Evolutionary conservation across 1,139 yeast genomes (phyloP).

Genomic region (Nakaseomyces bracarensis): DNA sequence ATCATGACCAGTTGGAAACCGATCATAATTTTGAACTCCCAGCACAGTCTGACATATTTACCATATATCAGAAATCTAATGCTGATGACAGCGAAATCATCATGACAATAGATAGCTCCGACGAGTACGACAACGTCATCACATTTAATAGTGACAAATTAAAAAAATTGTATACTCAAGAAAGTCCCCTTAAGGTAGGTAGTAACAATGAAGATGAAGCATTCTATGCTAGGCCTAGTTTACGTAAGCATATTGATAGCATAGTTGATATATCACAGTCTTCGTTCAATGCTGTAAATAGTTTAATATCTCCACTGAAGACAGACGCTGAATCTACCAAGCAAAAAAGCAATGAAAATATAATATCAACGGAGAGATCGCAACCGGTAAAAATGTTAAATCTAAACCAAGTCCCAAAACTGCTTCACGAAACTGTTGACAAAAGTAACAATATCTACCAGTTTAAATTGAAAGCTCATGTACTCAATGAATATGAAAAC

Average conservation of each 20-base stretch:
- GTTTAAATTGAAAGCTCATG: not conserved
- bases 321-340: not conserved
- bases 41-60: not conserved
- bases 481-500: not conserved
- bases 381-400: not conserved
- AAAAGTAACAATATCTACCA: not conserved
- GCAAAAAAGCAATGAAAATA: not conserved
- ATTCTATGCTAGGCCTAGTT: not conserved
- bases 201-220: not conserved
- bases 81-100: not conserved
- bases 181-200: no score
- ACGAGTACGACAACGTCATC: not conserved
- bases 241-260: slow-evolving; percentile 10
- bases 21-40: no score
- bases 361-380: not conserved
- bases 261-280: slow-evolving; percentile 23
- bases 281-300: slow-evolving; percentile 25
- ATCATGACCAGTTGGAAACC: no score
- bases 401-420: not conserved
- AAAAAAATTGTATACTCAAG: not conserved
- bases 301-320: slow-evolving; percentile 26
- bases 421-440: not conserved
- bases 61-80: not conserved
- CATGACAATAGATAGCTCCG: not conserved
- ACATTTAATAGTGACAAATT: not conserved